Conservation (phyloP, 2,329 filamentous ascomycete species). For the Didymellaceae sp. region DNA sequence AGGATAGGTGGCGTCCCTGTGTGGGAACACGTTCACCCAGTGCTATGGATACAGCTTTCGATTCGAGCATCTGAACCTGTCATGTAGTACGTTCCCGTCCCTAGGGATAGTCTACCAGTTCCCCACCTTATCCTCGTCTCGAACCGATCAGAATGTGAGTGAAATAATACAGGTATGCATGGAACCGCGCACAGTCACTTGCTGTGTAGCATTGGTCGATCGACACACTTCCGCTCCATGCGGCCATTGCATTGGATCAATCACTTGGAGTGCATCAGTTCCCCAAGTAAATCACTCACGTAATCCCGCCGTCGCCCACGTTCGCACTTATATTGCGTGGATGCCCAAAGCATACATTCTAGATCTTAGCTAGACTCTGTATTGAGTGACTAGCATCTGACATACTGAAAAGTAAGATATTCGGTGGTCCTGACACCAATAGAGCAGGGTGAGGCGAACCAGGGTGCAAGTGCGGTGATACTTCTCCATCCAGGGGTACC, state of each 20-base stretch:
- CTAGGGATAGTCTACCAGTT: constrained; percentile 5
- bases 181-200: constrained; percentile 9
- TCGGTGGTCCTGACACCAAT: too few relatives aligned
- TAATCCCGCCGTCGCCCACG: constrained; percentile 14
- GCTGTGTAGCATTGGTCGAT: too few relatives aligned
- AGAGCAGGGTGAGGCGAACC: too few relatives aligned
- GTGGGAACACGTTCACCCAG: constrained; percentile 19
- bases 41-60: constrained; percentile 7
- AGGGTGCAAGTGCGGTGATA: too few relatives aligned
- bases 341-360: constrained; percentile 4
- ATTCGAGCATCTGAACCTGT: constrained; percentile 6
- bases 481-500: too few relatives aligned
- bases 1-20: background rate
- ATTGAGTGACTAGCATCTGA: background rate
- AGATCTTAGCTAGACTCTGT: background rate
- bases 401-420: constrained; percentile 5
- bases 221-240: too few relatives aligned
- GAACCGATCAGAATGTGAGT: background rate
- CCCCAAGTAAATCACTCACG: too few relatives aligned
- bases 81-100: constrained; percentile 20
- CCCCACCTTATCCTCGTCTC: constrained; percentile 11
- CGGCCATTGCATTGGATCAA: too few relatives aligned
- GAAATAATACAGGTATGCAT: background rate
- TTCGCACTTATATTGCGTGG: constrained; percentile 2
- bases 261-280: too few relatives aligned